Base-by-base conservation (phyloP, 257 asterid genomes). In the Oldenlandia corymbosa region DNA sequence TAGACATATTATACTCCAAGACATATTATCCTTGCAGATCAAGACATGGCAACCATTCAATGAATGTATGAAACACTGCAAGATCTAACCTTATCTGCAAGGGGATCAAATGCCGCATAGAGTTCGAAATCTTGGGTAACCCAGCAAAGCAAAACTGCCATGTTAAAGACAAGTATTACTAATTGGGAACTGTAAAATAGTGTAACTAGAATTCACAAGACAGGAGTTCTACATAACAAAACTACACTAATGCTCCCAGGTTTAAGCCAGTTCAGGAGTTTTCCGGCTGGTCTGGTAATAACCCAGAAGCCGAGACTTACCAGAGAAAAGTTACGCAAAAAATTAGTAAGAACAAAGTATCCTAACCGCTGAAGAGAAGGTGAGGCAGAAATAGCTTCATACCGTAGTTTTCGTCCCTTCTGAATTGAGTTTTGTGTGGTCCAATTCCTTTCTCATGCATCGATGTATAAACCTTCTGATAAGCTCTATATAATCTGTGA, bases 91-190 rank as follows among this genome's bases (percentile, higher is more conserved):
- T 93, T 93, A 87, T 93, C 99, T 27, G 97, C 99, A n/a, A 93
- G 92, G 67, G 99, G 99, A 83, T 93, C 99, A 79, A 93, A 93
- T 63, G 96, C 94, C 27, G 96, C 99, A 76, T 90, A 93, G 31
- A 90, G 88, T 72, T 93, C 99, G 64, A 93, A 93, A 79, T 93
- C 99, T 73, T 75, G 92, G 52, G 99, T 90, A 58, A 87, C 94
- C 99, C 99, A 93, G 79, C 99, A 90, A 71, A 90, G 95, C 58
- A 93, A 79, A 75, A 87, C 99, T 93, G 94, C 68, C 54, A 68
- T 32, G 70, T 42, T 52, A 41, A 50, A 43, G 52, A 32, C 52
- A 39, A 49, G 65, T 43, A 64, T 57, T 30, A 50, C 18, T 11
- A n/a, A 57, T 14, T 30, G 41, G 47, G 59, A 50, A 58, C 1